A percentile compares a stretch with the other conserved stretches of the same genome.
Evolutionary conservation across 768 basidiomycete genomes (phyloP).

Genomic region (Trametes cingulata): DNA sequence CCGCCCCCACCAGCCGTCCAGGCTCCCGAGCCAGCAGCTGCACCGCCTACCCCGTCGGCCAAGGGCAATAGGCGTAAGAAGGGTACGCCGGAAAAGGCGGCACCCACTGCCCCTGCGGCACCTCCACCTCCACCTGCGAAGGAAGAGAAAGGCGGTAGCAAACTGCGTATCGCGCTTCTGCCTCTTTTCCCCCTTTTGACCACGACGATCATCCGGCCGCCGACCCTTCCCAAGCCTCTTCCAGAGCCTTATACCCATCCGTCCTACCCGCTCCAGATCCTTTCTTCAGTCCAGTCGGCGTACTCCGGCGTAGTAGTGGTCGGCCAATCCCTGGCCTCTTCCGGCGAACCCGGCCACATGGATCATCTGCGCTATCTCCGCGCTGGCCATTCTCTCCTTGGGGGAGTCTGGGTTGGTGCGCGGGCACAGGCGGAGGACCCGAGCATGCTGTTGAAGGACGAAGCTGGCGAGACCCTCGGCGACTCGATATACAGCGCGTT

Average conservation of each 20-base stretch:
- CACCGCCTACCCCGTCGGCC: background rate
- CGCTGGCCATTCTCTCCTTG: conserved; percentile 57
- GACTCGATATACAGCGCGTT: conserved; percentile 87
- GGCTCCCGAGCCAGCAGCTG: background rate
- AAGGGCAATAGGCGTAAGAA: conserved; percentile 15
- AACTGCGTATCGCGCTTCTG: conserved; percentile 18
- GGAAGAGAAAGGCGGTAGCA: background rate
- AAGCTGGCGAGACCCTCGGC: conserved; percentile 54
- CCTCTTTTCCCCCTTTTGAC: conserved; percentile 37
- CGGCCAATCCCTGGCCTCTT: conserved; percentile 58
- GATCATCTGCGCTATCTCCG: conserved; percentile 45
- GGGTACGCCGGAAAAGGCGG: background rate
- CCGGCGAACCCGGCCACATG: conserved; percentile 23
- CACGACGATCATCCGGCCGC: conserved; percentile 46
- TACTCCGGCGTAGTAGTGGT: conserved; percentile 82
- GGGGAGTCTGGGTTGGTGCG: conserved; percentile 76
- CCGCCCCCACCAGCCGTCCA: background rate
- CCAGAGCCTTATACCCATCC: conserved; percentile 52
- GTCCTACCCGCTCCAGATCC: conserved; percentile 58
- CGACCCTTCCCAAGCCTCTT: conserved; percentile 58
- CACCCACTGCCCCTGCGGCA: background rate
- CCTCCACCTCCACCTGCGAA: background rate
- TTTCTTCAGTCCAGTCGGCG: conserved; percentile 63
- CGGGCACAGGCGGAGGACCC: conserved; percentile 25
- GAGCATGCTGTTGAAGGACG: conserved; percentile 46